Evolutionary conservation across 768 basidiomycete species (phyloP).

Genomic region (Suillus plorans): DNA sequence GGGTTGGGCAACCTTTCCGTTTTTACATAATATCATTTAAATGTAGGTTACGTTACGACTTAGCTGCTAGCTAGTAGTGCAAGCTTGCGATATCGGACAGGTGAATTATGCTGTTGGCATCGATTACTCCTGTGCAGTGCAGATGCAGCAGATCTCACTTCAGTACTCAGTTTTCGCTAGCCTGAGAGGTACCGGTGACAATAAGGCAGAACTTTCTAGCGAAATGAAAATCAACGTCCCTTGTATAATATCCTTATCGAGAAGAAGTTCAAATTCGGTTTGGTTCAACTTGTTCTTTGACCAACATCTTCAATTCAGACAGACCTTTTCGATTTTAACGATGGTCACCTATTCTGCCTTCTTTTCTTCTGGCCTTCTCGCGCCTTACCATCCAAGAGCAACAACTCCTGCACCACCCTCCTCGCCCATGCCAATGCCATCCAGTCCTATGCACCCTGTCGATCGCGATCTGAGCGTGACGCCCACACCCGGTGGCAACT

Average conservation of each 20-base stretch:
- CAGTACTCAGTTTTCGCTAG: not conserved
- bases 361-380: constrained; percentile 71
- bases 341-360: constrained; percentile 60
- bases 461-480: constrained; percentile 38
- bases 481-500: constrained; percentile 32
- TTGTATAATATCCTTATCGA: not conserved
- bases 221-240: not conserved
- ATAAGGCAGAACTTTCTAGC: not conserved
- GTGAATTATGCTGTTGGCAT: not conserved
- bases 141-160: not conserved
- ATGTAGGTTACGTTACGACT: not conserved
- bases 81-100: not conserved
- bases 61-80: not conserved
- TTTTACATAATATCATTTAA: no score
- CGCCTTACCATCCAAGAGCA: constrained; percentile 37
- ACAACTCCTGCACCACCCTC: constrained; percentile 26
- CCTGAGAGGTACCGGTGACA: not conserved
- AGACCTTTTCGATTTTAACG: constrained; percentile 15
- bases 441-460: constrained; percentile 28
- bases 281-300: constrained; percentile 19
- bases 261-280: not conserved
- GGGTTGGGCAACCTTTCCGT: not conserved
- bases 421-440: constrained; percentile 20
- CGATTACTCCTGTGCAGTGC: not conserved
- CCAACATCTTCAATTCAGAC: constrained; percentile 1